Evolutionary conservation across 1,284 basidiomycete genomes (phyloP).

Genomic region (Gomphus bonarii): DNA sequence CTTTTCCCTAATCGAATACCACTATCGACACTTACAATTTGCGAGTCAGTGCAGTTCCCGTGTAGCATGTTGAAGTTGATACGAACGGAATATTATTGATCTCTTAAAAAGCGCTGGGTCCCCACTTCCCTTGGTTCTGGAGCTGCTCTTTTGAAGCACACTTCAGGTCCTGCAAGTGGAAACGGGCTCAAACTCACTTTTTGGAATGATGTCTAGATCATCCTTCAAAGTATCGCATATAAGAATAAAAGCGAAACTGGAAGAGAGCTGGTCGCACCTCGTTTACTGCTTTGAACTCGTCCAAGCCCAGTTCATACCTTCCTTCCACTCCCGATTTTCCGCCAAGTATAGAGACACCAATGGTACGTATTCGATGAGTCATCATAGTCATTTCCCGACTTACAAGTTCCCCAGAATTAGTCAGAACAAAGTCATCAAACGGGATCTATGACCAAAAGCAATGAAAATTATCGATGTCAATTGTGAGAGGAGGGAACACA

Average conservation of each 20-base stretch:
- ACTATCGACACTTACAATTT: neutral
- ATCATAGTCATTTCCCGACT: slow-evolving; percentile 43
- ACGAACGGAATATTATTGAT: neutral
- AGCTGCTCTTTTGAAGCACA: neutral
- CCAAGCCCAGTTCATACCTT: slow-evolving; percentile 66
- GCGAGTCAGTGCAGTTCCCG: neutral
- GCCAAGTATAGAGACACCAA: slow-evolving; percentile 78
- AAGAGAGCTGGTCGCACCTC: slow-evolving; percentile 19
- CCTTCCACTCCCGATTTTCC: slow-evolving; percentile 65
- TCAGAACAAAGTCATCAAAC: slow-evolving; percentile 72
- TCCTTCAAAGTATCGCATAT: slow-evolving; percentile 14
- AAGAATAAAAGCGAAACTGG: neutral
- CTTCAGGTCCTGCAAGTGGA: neutral
- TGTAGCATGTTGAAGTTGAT: neutral
- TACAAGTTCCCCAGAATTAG: slow-evolving; percentile 71
- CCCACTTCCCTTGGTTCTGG: neutral
- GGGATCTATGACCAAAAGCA: slow-evolving; percentile 50
- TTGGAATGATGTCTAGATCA: slow-evolving; percentile 30
- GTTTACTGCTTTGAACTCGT: slow-evolving; percentile 55
- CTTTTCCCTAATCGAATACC: neutral
- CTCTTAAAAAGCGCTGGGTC: neutral
- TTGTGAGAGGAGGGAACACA: slow-evolving; percentile 27
- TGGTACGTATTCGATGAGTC: slow-evolving; percentile 58
- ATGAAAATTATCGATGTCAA: neutral
- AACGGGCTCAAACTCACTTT: slow-evolving; percentile 10